Evolutionary conservation across 2,329 filamentous ascomycete species (phyloP).

Genomic region (Aspergillus clavatus): DNA sequence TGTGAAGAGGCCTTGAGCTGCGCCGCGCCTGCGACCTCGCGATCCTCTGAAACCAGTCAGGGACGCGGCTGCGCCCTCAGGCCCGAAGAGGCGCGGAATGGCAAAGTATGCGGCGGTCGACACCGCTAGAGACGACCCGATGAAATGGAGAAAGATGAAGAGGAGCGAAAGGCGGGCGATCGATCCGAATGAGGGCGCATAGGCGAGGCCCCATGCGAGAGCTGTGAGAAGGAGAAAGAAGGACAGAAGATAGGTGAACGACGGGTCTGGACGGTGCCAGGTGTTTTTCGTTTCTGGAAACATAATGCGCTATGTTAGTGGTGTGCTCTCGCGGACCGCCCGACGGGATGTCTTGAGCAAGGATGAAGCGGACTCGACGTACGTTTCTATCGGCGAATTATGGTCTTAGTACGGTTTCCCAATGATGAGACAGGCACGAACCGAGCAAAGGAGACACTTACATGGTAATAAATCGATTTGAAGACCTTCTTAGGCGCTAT

Average conservation of each 20-base stretch:
- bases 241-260: conserved; percentile 64
- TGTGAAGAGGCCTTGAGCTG: conserved; percentile 54
- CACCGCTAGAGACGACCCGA: conserved; percentile 55
- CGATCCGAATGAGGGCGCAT: conserved; percentile 44
- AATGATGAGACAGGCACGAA: not conserved
- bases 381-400: conserved; percentile 34
- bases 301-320: not conserved
- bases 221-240: conserved; percentile 58
- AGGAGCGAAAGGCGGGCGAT: conserved; percentile 46
- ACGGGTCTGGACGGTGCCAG: conserved; percentile 65
- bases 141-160: conserved; percentile 56
- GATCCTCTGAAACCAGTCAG: conserved; percentile 43
- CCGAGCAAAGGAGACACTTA: conserved; percentile 38
- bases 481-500: conserved; percentile 68
- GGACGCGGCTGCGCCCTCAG: conserved; percentile 43
- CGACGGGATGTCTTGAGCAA: not conserved
- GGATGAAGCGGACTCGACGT: conserved; percentile 12
- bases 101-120: conserved; percentile 61
- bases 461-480: conserved; percentile 66
- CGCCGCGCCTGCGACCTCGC: conserved; percentile 46
- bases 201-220: conserved; percentile 56
- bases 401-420: not conserved
- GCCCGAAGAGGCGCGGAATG: conserved; percentile 58
- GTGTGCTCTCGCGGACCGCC: not conserved
- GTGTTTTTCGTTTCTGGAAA: conserved; percentile 62